Evolutionary conservation across 2,329 filamentous ascomycete genomes (phyloP).

Genomic region (Colletotrichum simmondsii): DNA sequence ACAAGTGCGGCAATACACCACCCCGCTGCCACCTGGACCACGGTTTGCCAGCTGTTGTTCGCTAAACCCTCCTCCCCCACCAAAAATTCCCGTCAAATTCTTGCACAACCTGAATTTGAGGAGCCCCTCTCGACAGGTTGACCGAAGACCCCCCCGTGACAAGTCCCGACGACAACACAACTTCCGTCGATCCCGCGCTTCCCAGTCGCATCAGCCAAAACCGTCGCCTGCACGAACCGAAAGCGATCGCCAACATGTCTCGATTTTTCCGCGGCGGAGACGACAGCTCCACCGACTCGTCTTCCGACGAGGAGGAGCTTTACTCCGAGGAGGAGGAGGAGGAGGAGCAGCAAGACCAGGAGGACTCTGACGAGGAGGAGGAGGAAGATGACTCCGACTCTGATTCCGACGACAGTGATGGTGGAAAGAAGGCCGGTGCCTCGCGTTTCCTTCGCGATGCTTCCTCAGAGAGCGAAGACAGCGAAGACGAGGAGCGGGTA

Average conservation of each 20-base stretch:
- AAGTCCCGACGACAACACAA: conserved; percentile 33
- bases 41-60: conserved; percentile 26
- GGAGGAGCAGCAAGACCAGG: conserved; percentile 62
- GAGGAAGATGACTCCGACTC: conserved; percentile 62
- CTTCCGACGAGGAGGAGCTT: conserved; percentile 96
- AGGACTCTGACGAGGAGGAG: conserved; percentile 63
- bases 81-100: conserved; percentile 28
- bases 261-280: conserved; percentile 93
- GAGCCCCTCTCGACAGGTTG: conserved; percentile 31
- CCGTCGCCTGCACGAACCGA: conserved; percentile 26
- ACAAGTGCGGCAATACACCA: neutral
- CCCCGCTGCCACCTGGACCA: conserved; percentile 22
- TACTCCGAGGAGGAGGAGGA: conserved; percentile 82
- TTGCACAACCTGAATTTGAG: conserved; percentile 26
- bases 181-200: conserved; percentile 32
- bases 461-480: conserved; percentile 81
- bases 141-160: conserved; percentile 24
- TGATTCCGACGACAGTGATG: conserved; percentile 71
- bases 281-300: conserved; percentile 95
- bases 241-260: conserved; percentile 74
- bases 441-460: conserved; percentile 81
- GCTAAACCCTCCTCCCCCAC: conserved; percentile 35
- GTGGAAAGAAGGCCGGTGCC: conserved; percentile 76
- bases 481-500: conserved; percentile 86
- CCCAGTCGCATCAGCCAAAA: conserved; percentile 27